Conservation (phyloP, 23 red algal species). For the Gracilaria caudata region DNA sequence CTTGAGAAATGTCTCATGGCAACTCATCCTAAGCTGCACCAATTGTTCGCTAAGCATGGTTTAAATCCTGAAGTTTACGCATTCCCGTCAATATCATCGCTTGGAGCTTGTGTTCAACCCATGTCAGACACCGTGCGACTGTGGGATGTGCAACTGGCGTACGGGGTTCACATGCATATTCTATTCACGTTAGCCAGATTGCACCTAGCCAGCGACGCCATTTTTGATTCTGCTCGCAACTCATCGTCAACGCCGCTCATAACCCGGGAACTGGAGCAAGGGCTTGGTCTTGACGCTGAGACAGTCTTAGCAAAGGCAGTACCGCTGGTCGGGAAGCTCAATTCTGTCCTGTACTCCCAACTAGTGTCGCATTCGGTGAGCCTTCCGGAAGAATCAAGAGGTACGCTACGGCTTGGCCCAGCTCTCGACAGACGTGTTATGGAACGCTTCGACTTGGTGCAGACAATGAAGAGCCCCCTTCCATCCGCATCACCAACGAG, state of each 20-base stretch:
- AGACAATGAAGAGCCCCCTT: constrained; percentile 20
- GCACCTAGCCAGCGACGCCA: constrained; percentile 57
- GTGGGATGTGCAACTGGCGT: constrained; percentile 88
- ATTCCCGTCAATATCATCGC: constrained; percentile 84
- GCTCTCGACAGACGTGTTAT: neutral
- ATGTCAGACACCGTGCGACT: constrained; percentile 88
- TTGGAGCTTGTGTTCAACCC: constrained; percentile 82
- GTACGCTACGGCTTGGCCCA: neutral
- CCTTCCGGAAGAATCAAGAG: constrained; percentile 10
- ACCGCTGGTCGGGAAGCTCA: constrained; percentile 27
- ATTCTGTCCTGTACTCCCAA: constrained; percentile 36
- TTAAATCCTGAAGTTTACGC: constrained; percentile 86
- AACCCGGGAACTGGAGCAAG: constrained; percentile 74
- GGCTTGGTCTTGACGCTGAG: constrained; percentile 71
- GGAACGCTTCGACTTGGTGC: constrained; percentile 34
- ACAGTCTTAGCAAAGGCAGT: constrained; percentile 65
- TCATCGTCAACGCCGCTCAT: constrained; percentile 50
- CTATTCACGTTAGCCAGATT: constrained; percentile 81
- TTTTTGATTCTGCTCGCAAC: constrained; percentile 39
- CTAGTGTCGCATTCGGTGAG: constrained; percentile 42
- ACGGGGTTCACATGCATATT: constrained; percentile 86
- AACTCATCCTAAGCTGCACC: constrained; percentile 58
- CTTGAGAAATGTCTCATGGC: constrained; percentile 68
- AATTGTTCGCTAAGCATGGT: constrained; percentile 46
- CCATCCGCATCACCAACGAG: constrained; percentile 12